These are phyloP conservation scores for Diplodia corticola DNA, from an alignment of 2,329 filamentous ascomycete genomes.

Conservation along the genomic window DNA sequence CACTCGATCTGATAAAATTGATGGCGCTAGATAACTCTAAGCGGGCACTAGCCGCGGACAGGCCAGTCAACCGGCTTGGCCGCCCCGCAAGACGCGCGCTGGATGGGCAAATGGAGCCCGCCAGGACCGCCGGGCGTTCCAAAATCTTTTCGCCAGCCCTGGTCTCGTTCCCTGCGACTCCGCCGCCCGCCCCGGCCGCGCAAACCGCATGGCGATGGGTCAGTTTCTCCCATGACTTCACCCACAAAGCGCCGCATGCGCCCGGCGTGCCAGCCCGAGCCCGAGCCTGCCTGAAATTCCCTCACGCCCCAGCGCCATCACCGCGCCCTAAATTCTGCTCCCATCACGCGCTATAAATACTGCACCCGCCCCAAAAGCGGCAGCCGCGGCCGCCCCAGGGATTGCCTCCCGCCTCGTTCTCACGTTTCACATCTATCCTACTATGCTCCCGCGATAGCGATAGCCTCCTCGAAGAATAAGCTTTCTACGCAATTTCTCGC, in stretches of 20 bases:
- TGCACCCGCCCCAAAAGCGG: conserved; percentile 8
- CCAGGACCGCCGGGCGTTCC: conserved; percentile 12
- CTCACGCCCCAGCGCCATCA: neutral
- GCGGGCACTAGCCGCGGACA: conserved; percentile 7
- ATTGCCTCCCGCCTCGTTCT: conserved; percentile 8
- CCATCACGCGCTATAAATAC: conserved; percentile 12
- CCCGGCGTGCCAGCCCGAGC: neutral
- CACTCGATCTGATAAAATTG: conserved; percentile 21
- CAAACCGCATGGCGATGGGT: neutral
- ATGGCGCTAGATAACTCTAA: conserved; percentile 24
- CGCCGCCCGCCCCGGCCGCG: conserved; percentile 4
- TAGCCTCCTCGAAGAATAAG: neutral
- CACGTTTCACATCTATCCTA: conserved; percentile 21
- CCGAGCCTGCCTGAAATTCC: conserved; percentile 3
- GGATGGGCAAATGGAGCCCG: conserved; percentile 5
- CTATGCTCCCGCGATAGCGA: conserved; percentile 39
- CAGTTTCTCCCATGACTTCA: neutral
- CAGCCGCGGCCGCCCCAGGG: conserved; percentile 14
- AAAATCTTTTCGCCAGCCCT: conserved; percentile 17
- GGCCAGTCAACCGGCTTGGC: conserved; percentile 1
- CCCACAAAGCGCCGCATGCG: neutral
- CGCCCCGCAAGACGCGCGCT: conserved; percentile 10
- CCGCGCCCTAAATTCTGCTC: neutral
- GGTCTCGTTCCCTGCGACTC: conserved; percentile 16
- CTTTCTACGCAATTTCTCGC: neutral